Base-by-base conservation (phyloP, 2,329 filamentous ascomycete genomes). In the Tolypocladium endophyticum region DNA sequence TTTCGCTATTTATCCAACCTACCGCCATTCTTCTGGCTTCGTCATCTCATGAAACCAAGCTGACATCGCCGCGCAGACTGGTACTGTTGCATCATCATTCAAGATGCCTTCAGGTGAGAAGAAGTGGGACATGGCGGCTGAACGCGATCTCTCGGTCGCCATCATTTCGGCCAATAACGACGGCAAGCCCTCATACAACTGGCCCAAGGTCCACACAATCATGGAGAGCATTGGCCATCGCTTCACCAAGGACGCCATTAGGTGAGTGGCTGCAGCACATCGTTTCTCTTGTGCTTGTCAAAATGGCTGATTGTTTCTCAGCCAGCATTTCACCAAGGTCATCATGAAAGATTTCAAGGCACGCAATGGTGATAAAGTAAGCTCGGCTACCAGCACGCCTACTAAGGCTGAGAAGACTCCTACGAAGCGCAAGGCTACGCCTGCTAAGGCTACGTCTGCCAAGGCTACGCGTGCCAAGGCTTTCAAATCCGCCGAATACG, bases 171-270 rank as follows among this genome's bases (percentile, higher is more conserved):
- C 65, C 58, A 66, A 62, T 57, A 63, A 66, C 43, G 69, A 69
- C 0, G 61, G 62, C 20, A 64, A 68, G 23, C 67, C 63, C 25
- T 65, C 65, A 25, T 66, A 68, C 61, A 72, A 75, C 64, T 76
- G 74, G 74, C 58, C 65, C 54, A 66, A 63, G 33, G 65, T 73
- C 4, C 66, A 68, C 57, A 56, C 58, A 9, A 61, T 71, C 41
- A 75, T 76, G 74, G 60, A 56, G 2, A 28, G 59, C 2, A 66
- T 72, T 20, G 73, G 73, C 12, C 71, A 76, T 30, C 39, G 59
- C 11, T 76, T 76, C 38, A 72, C 71, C 59, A 70, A 72, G 39
- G 72, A 73, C n/a, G 74, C 74, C 39, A 70, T 76, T 43, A 69
- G 66, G 74, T 76, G 65, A 45, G 73, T 69, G 16, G 38, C 8